These are phyloP conservation scores for Globisporangium cylindrosporum DNA, from an alignment of 352 stramenopile species.

Conservation along the genomic window DNA sequence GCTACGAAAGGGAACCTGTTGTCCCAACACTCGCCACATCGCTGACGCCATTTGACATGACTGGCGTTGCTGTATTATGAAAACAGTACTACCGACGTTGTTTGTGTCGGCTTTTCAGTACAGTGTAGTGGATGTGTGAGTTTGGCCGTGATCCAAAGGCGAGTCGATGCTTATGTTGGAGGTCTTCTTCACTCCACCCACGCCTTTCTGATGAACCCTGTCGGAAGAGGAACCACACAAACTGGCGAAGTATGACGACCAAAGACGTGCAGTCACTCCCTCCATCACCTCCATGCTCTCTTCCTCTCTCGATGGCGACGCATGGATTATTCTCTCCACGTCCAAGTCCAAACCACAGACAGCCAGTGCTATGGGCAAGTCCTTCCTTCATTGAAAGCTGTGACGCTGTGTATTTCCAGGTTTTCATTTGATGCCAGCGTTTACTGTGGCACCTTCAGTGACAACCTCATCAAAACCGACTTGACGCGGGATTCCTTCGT, in stretches of 20 bases:
- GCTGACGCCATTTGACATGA: background rate
- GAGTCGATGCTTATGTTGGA: background rate
- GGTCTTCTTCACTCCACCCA: background rate
- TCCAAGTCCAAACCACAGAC: background rate
- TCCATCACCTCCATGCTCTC: background rate
- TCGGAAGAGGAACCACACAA: background rate
- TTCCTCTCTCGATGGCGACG: background rate
- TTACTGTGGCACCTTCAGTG: background rate
- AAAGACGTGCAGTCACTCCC: background rate
- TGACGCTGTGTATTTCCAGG: background rate
- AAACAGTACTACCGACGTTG: background rate
- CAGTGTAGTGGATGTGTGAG: background rate
- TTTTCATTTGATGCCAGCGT: slow-evolving; percentile 1
- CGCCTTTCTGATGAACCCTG: background rate
- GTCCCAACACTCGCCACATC: no score
- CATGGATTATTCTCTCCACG: background rate
- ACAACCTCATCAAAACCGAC: background rate
- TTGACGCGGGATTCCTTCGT: background rate
- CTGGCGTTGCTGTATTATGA: background rate
- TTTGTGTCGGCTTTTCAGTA: background rate
- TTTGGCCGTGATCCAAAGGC: background rate
- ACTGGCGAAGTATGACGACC: background rate
- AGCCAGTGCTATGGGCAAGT: background rate
- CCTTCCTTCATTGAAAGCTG: background rate
- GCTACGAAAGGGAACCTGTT: no score